Conservation (phyloP, 1,139 yeast genomes). For the Geotrichum restrictum region DNA sequence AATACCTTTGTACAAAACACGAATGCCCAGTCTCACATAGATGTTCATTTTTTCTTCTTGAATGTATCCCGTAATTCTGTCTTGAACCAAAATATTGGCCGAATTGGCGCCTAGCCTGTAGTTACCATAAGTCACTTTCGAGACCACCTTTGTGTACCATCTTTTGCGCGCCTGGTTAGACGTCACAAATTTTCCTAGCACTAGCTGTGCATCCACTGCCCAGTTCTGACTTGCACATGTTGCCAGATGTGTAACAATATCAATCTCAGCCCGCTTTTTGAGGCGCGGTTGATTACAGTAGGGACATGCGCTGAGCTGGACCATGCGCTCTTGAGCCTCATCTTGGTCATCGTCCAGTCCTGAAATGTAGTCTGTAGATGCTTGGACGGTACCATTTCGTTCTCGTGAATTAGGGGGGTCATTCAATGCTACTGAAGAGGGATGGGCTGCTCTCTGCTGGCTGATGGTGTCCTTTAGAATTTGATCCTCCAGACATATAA, state of each 20-base stretch:
- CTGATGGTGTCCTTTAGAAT: constrained; percentile 32
- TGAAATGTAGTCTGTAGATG: constrained; percentile 13
- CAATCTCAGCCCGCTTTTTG: constrained; percentile 54
- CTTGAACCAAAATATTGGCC: constrained; percentile 92
- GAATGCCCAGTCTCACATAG: constrained; percentile 80
- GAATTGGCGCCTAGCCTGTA: constrained; percentile 84
- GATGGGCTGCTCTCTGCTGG: constrained; percentile 17
- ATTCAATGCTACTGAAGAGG: neutral
- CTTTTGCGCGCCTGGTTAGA: constrained; percentile 79
- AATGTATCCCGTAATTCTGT: constrained; percentile 78
- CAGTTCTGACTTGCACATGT: constrained; percentile 79
- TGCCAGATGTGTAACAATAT: constrained; percentile 80
- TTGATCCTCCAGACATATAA: constrained; percentile 50
- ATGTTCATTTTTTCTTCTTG: constrained; percentile 90
- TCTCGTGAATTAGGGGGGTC: neutral
- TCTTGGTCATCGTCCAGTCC: constrained; percentile 16
- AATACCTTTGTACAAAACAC: constrained; percentile 75
- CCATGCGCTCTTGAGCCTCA: constrained; percentile 41
- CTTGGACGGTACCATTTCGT: no score
- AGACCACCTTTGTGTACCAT: constrained; percentile 81
- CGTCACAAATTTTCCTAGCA: constrained; percentile 70
- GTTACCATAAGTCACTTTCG: constrained; percentile 84
- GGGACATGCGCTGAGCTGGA: constrained; percentile 70
- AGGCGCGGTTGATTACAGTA: constrained; percentile 64
- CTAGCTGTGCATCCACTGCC: constrained; percentile 57